Evolutionary conservation across 1,284 basidiomycete genomes (phyloP).

Genomic region (Pseudozyma hubeiensis): DNA sequence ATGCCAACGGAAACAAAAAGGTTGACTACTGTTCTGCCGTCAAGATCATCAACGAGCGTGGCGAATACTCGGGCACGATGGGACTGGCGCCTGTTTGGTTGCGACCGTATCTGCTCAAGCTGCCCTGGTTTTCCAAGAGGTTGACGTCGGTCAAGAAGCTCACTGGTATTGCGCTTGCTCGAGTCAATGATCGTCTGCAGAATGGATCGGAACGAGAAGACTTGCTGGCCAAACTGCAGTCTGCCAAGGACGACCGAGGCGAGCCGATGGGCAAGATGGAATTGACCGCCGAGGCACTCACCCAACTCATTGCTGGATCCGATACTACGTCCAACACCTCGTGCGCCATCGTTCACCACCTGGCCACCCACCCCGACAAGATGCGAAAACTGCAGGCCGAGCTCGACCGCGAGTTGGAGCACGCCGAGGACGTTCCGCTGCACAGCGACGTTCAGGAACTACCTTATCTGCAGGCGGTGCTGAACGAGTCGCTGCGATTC

Average conservation of each 20-base stretch:
- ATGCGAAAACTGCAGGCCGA: slow-evolving; percentile 82
- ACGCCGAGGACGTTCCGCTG: slow-evolving; percentile 58
- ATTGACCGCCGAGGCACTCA: slow-evolving; percentile 84
- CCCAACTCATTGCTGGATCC: slow-evolving; percentile 79
- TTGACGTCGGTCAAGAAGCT: slow-evolving; percentile 78
- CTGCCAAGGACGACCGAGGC: slow-evolving; percentile 81
- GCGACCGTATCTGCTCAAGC: slow-evolving; percentile 51
- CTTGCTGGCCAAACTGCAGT: slow-evolving; percentile 81
- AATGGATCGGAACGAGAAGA: slow-evolving; percentile 75
- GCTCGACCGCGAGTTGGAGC: slow-evolving; percentile 74
- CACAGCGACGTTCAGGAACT: slow-evolving; percentile 55
- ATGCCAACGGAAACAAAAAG: slow-evolving; percentile 70
- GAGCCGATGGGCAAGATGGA: slow-evolving; percentile 82
- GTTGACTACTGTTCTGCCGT: slow-evolving; percentile 79
- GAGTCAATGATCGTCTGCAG: slow-evolving; percentile 79
- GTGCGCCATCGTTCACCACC: slow-evolving; percentile 78
- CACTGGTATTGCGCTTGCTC: slow-evolving; percentile 75
- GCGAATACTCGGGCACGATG: slow-evolving; percentile 86
- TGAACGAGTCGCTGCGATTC: slow-evolving; percentile 82
- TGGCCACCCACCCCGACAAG: slow-evolving; percentile 76
- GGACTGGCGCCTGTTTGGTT: slow-evolving; percentile 79
- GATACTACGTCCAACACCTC: slow-evolving; percentile 64
- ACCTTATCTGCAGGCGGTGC: slow-evolving; percentile 77
- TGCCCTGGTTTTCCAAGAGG: slow-evolving; percentile 79
- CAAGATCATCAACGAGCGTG: slow-evolving; percentile 86